Percentiles rank a stretch among this genome's conserved stretches.
Evolutionary conservation across 108 stramenopile genomes (phyloP).

Genomic region (Conticribra weissflogii): DNA sequence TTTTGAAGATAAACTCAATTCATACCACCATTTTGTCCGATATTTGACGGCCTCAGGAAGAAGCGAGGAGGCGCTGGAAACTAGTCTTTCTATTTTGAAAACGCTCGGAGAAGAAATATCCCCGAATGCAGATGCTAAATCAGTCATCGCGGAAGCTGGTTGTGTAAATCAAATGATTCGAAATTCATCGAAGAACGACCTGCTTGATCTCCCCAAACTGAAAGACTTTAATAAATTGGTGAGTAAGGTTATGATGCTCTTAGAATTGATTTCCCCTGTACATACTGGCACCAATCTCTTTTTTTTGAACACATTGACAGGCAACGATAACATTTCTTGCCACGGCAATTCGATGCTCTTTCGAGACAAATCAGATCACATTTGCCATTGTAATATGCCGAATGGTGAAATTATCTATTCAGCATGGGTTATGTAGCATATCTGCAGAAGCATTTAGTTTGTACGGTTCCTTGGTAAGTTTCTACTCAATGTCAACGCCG

Average conservation of each 20-base stretch:
- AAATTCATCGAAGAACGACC: too few relatives aligned
- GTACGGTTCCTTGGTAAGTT: slow-evolving; percentile 36
- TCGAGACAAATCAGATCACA: too few relatives aligned
- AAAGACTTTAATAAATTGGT: too few relatives aligned
- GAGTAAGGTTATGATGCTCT: too few relatives aligned
- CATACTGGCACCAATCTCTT: too few relatives aligned
- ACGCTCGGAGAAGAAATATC: slow-evolving; percentile 35
- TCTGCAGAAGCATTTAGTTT: slow-evolving; percentile 19
- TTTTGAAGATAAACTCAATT: slow-evolving; percentile 25
- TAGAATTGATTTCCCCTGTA: too few relatives aligned
- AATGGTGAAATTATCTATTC: slow-evolving; percentile 32
- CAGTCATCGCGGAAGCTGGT: too few relatives aligned
- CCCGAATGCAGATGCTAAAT: slow-evolving; percentile 13
- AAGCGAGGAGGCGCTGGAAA: slow-evolving; percentile 15
- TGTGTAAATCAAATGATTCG: too few relatives aligned
- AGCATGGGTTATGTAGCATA: slow-evolving; percentile 3
- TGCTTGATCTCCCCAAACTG: too few relatives aligned
- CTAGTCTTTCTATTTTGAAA: slow-evolving; percentile 16
- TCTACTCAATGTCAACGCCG: slow-evolving; percentile 25
- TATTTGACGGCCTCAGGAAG: slow-evolving; percentile 16
- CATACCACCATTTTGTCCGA: slow-evolving; percentile 23
- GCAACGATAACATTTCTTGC: slow-evolving; percentile 31
- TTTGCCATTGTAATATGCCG: slow-evolving; percentile 24
- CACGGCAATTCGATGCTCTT: slow-evolving; percentile 10
- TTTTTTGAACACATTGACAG: too few relatives aligned